Conservation (phyloP, 179 eudicot species). For the Silene coronaria region DNA sequence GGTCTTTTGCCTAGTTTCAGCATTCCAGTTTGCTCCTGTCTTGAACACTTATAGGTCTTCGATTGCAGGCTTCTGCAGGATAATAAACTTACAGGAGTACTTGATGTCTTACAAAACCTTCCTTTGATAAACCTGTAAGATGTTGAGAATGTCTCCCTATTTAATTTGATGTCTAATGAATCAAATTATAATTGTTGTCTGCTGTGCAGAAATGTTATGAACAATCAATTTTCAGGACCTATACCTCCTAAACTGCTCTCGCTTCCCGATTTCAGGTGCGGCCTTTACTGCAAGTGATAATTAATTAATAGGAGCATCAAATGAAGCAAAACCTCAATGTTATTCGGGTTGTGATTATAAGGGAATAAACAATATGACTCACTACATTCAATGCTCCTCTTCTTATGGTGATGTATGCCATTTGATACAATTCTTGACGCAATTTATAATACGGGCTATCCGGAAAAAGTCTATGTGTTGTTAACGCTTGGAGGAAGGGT, state of each 20-base stretch:
- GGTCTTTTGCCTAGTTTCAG: not conserved
- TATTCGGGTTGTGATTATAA: too few relatives aligned
- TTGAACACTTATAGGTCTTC: conserved; percentile 13
- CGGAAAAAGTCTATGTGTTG: too few relatives aligned
- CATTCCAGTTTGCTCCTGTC: not conserved
- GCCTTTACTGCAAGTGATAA: not conserved
- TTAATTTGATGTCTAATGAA: not conserved
- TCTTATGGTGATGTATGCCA: too few relatives aligned
- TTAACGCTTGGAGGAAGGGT: too few relatives aligned
- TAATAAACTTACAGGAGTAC: conserved; percentile 78
- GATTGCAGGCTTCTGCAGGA: conserved; percentile 78
- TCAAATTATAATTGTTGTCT: conserved; percentile 11
- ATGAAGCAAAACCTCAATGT: too few relatives aligned
- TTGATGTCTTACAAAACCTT: conserved; percentile 78
- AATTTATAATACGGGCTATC: too few relatives aligned
- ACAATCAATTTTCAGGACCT: conserved; percentile 81
- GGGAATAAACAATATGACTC: too few relatives aligned
- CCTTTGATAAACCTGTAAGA: conserved; percentile 67
- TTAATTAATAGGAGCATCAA: not conserved
- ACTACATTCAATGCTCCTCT: too few relatives aligned
- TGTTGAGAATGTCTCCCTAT: conserved; percentile 17
- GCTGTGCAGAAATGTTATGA: conserved; percentile 65
- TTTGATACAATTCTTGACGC: too few relatives aligned
- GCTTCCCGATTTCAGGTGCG: conserved; percentile 72
- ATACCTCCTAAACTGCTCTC: conserved; percentile 66